Evolutionary conservation across 2,329 filamentous ascomycete species (phyloP).

Genomic region (Fusarium pseudoanthophilum): DNA sequence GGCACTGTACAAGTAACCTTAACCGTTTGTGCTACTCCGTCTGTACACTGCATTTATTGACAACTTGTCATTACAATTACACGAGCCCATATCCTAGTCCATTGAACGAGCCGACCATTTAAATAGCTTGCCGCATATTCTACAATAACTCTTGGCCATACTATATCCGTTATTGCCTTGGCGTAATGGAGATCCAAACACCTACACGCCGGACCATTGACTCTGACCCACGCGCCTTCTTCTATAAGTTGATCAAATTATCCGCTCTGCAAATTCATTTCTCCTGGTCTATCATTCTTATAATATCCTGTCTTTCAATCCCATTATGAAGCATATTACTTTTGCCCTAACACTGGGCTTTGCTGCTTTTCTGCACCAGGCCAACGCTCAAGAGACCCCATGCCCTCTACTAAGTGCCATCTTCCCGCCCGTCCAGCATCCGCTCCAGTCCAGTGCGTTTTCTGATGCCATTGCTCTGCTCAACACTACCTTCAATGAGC

Average conservation of each 20-base stretch:
- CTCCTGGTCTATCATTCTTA: neutral
- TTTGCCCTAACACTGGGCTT: neutral
- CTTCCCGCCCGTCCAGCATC: neutral
- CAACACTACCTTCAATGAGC: neutral
- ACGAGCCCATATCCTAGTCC: neutral
- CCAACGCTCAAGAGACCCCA: neutral
- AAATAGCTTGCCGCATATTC: accelerated
- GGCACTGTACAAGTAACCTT: neutral
- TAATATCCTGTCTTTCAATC: accelerated
- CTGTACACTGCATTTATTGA: neutral
- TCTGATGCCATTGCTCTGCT: neutral
- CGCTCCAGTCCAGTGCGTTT: neutral
- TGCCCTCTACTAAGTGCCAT: constrained; percentile 6
- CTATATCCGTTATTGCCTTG: accelerated
- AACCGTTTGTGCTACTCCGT: neutral
- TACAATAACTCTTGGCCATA: neutral
- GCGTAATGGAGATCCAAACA: neutral
- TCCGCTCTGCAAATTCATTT: too few species aligned
- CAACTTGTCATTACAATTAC: too few species aligned
- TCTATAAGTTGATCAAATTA: neutral
- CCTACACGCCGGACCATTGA: neutral
- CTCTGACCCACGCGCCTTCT: neutral
- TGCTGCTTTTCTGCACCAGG: neutral
- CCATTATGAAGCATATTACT: neutral
- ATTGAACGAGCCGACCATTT: neutral